These are phyloP conservation scores for Barnettozyma salicaria DNA, from an alignment of 805 yeast species.

Conservation along the genomic window DNA sequence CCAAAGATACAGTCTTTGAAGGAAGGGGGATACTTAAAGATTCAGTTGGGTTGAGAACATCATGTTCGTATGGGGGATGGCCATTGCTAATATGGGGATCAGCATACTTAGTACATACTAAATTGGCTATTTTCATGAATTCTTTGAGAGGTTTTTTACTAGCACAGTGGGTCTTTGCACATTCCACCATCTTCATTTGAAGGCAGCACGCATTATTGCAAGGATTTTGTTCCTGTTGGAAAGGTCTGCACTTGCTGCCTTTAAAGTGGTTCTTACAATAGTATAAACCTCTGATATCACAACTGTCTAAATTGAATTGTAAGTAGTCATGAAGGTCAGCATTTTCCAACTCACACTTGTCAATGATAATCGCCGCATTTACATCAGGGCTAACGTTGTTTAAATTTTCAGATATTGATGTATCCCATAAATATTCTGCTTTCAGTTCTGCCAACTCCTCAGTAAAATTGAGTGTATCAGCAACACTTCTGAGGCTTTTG, in stretches of 20 bases:
- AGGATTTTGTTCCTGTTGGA: slow-evolving; percentile 12
- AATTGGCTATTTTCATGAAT: slow-evolving; percentile 18
- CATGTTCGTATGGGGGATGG: background rate
- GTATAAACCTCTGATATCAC: slow-evolving; percentile 23
- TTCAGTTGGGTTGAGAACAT: background rate
- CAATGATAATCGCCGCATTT: slow-evolving; percentile 13
- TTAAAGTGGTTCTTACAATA: slow-evolving; percentile 22
- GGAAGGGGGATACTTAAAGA: no score
- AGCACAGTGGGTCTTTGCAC: slow-evolving; percentile 20
- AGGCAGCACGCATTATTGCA: slow-evolving; percentile 26
- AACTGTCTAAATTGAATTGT: slow-evolving; percentile 19
- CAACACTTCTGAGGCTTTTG: slow-evolving; percentile 13
- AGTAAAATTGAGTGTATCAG: slow-evolving; percentile 9
- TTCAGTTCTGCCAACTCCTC: slow-evolving; percentile 15
- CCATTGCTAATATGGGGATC: slow-evolving; percentile 21
- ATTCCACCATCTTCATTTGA: slow-evolving; percentile 21
- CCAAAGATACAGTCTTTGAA: no score
- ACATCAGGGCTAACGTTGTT: background rate
- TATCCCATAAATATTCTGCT: slow-evolving; percentile 15
- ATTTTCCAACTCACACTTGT: slow-evolving; percentile 18
- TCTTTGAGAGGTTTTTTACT: slow-evolving; percentile 14
- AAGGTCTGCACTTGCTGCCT: slow-evolving; percentile 13
- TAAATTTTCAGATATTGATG: slow-evolving; percentile 2
- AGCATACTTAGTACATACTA: slow-evolving; percentile 22
- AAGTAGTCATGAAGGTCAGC: slow-evolving; percentile 15